A percentile compares a stretch with the other conserved stretches of the same genome.
Conservation (phyloP, 179 eudicot genomes). For the Sideroxylon spinosum region DNA sequence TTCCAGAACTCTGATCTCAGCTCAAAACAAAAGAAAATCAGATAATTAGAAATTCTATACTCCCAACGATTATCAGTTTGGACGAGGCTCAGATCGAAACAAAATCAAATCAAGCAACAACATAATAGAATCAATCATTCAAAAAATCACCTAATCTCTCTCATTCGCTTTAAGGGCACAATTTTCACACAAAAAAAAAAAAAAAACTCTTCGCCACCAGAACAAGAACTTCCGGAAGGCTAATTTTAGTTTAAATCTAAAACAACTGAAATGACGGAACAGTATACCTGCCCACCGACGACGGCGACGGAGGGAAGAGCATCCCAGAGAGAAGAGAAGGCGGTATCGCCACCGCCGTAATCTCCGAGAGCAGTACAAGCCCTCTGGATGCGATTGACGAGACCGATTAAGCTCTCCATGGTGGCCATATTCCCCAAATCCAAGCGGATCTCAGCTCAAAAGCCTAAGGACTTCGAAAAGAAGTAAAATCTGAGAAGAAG, state of each 20-base stretch:
- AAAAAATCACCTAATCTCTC: neutral
- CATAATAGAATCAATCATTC: neutral
- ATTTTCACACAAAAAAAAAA: too few relatives aligned
- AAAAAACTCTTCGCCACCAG: neutral
- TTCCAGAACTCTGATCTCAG: conserved; percentile 80
- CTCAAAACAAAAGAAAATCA: conserved; percentile 14
- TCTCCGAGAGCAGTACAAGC: conserved; percentile 93
- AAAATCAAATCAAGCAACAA: conserved; percentile 3
- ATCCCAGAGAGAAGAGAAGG: conserved; percentile 80
- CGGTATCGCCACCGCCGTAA: conserved; percentile 61
- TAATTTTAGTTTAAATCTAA: neutral
- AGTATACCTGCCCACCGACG: conserved; percentile 85
- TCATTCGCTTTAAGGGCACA: neutral
- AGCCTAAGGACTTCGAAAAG: neutral
- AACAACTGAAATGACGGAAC: neutral
- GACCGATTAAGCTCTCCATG: conserved; percentile 83
- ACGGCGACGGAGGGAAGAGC: conserved; percentile 96
- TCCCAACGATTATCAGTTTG: neutral
- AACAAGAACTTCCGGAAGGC: neutral
- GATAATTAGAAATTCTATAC: neutral
- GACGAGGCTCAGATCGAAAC: neutral
- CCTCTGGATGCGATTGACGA: conserved; percentile 77
- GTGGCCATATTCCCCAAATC: conserved; percentile 45
- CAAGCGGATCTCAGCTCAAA: conserved; percentile 3
- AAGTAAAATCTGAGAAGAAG: neutral